phyloP scores from a whole-genome alignment of 306 rosid species.

The Begonia loranthoides region DNA sequence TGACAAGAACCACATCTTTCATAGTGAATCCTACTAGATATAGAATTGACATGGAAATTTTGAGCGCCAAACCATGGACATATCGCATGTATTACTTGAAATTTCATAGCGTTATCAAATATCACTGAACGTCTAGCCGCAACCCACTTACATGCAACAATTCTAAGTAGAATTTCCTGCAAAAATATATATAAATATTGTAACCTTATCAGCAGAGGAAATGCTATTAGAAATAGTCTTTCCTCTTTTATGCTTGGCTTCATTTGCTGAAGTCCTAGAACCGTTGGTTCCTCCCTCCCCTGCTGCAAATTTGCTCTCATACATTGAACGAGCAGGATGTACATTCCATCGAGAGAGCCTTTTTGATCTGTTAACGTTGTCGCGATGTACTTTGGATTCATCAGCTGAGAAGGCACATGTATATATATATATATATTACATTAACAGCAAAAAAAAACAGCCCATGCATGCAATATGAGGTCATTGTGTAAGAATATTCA shows the following conservation, averaged over 20 bases:
- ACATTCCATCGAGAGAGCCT: constrained; percentile 76
- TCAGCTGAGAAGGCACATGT: constrained; percentile 15
- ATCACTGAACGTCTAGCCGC: too few species aligned
- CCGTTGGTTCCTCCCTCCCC: constrained; percentile 24
- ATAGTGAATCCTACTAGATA: too few species aligned
- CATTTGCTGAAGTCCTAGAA: constrained; percentile 26
- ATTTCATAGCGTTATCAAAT: too few species aligned
- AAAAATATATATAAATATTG: too few species aligned
- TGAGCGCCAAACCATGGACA: too few species aligned
- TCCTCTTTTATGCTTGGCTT: constrained; percentile 44
- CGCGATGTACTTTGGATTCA: constrained; percentile 32
- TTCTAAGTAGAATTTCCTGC: background rate
- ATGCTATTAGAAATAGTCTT: constrained; percentile 23
- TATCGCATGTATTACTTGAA: too few species aligned
- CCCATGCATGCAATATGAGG: too few species aligned
- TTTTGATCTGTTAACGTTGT: constrained; percentile 32
- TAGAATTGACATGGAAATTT: too few species aligned
- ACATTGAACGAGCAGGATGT: constrained; percentile 27
- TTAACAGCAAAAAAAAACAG: background rate
- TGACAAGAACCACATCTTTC: too few species aligned
- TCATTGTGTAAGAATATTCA: too few species aligned
- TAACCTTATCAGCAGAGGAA: constrained; percentile 39
- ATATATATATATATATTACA: background rate
- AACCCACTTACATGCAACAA: background rate
- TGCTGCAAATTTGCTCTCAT: constrained; percentile 22